These are phyloP conservation scores for Teratosphaeriaceae sp. DNA, from an alignment of 2,329 filamentous ascomycete species.

Conservation along the genomic window DNA sequence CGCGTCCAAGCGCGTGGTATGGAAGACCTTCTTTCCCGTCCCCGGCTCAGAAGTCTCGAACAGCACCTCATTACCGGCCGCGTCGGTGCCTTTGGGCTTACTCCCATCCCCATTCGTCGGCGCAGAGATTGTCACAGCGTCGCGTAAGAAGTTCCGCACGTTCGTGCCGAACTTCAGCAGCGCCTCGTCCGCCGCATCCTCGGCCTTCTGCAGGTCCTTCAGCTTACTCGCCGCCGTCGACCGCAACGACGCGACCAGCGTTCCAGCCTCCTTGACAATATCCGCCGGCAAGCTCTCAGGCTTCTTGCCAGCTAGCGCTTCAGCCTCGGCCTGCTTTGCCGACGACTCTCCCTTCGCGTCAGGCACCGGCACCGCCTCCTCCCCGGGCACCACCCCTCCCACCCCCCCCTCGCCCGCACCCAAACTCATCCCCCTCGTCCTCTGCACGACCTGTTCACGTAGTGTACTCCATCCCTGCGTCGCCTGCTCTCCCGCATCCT, in stretches of 20 bases:
- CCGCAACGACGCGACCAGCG: constrained; percentile 66
- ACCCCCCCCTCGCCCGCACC: constrained; percentile 14
- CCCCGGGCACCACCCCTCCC: constrained; percentile 17
- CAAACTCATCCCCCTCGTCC: constrained; percentile 23
- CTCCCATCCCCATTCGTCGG: constrained; percentile 46
- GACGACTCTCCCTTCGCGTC: background rate
- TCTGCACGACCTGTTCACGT: constrained; percentile 32
- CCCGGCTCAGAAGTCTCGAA: constrained; percentile 91
- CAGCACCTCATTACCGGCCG: constrained; percentile 52
- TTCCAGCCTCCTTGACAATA: constrained; percentile 50
- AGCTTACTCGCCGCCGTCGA: constrained; percentile 46
- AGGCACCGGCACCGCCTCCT: constrained; percentile 19
- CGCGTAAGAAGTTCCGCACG: constrained; percentile 79
- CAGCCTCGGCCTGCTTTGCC: constrained; percentile 1
- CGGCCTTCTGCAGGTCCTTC: constrained; percentile 82
- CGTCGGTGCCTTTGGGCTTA: constrained; percentile 29
- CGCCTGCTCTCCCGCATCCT: constrained; percentile 62
- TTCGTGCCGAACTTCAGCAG: constrained; percentile 86
- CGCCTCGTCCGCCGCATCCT: constrained; percentile 94
- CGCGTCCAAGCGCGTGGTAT: constrained; percentile 89
- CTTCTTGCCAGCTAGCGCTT: constrained; percentile 16
- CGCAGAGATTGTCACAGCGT: constrained; percentile 82
- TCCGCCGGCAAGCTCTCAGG: constrained; percentile 43
- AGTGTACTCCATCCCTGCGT: constrained; percentile 71
- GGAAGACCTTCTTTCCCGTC: constrained; percentile 83